phyloP scores from a whole-genome alignment of 2,329 filamentous ascomycete genomes.

The Claviceps arundinis region DNA sequence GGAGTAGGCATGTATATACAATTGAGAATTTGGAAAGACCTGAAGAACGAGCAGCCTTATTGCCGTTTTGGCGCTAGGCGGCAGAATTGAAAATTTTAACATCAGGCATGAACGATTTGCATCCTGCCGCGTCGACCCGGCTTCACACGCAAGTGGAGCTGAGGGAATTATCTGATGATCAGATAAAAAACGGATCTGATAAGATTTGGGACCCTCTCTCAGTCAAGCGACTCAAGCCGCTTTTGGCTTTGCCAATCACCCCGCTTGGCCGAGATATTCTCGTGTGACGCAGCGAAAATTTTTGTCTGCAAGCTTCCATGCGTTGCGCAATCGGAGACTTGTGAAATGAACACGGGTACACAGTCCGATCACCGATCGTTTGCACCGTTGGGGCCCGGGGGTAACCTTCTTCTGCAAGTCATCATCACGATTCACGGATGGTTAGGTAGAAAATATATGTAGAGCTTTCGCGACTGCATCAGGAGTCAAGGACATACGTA shows the following conservation, averaged over 20 bases:
- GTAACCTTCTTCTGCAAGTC: no score
- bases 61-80: background rate
- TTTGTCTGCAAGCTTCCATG: background rate
- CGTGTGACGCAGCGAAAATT: background rate
- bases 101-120: background rate
- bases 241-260: background rate
- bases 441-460: no score
- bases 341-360: no score
- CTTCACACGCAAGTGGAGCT: slow-evolving; percentile 16
- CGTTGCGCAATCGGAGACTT: background rate
- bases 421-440: no score
- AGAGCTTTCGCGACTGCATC: no score
- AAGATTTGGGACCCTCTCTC: slow-evolving; percentile 17
- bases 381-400: no score
- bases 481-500: no score
- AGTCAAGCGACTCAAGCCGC: no score
- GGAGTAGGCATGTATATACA: no score
- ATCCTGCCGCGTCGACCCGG: background rate
- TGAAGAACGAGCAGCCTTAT: background rate
- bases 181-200: slow-evolving; percentile 34
- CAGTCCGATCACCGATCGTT: no score
- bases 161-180: slow-evolving; percentile 41
- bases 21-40: no score
- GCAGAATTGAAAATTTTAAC: background rate
- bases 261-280: background rate